phyloP scores from a whole-genome alignment of 2,329 filamentous ascomycete genomes.

The Alternaria triticimaculans region DNA sequence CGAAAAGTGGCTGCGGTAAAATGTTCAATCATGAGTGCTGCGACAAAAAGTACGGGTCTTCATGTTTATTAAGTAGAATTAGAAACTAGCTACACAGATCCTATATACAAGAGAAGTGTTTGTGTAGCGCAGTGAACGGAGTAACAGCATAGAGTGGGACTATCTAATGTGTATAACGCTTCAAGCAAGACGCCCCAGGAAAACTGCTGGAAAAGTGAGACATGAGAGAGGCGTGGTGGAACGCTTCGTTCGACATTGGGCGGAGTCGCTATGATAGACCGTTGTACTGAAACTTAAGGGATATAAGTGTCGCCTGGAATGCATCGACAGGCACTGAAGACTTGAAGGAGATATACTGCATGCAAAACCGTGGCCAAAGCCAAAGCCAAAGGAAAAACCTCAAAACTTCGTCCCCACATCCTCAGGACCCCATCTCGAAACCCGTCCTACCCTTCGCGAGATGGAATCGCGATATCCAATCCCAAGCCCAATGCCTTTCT shows the following conservation, averaged over 20 bases:
- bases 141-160: neutral
- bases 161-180: neutral
- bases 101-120: neutral
- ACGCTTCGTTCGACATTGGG: neutral
- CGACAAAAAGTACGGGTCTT: fast-evolving
- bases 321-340: neutral
- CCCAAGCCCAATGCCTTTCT: neutral
- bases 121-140: neutral
- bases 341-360: neutral
- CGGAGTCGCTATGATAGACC: neutral
- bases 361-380: neutral
- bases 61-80: neutral
- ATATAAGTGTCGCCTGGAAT: neutral
- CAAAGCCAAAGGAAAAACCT: neutral
- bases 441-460: neutral
- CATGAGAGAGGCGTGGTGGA: neutral
- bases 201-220: neutral
- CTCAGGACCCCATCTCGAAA: neutral
- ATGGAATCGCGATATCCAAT: slow-evolving; percentile 2
- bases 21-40: neutral
- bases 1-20: neutral
- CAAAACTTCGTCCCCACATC: neutral
- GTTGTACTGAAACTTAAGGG: neutral
- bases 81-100: neutral
- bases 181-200: neutral